These are phyloP conservation scores for Aspergillus fijiensis DNA, from an alignment of 2,329 filamentous ascomycete species.

Conservation along the genomic window DNA sequence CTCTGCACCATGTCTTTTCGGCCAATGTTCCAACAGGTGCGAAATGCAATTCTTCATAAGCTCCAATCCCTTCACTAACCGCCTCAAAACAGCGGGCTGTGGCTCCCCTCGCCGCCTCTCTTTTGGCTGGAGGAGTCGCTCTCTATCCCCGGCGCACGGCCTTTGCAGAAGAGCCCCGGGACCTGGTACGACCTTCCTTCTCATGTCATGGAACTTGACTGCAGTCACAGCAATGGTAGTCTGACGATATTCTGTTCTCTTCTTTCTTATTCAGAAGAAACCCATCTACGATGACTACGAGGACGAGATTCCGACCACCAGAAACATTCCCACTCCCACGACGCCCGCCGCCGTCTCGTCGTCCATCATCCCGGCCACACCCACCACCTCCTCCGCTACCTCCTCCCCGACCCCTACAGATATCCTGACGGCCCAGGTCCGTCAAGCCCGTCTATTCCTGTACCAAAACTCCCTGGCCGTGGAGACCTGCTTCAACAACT, in stretches of 20 bases:
- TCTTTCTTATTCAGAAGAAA: conserved; percentile 34
- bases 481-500: conserved; percentile 79
- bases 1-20: conserved; percentile 40
- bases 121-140: conserved; percentile 42
- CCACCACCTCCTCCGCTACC: conserved; percentile 30
- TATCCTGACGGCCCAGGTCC: conserved; percentile 79
- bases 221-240: background rate
- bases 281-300: conserved; percentile 46
- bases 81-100: conserved; percentile 35
- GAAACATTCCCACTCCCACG: conserved; percentile 23
- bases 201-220: no score
- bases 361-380: conserved; percentile 63
- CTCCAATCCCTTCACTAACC: conserved; percentile 28
- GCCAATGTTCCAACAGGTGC: conserved; percentile 44
- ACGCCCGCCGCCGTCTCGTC: conserved; percentile 46
- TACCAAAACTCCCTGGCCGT: conserved; percentile 71
- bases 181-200: conserved; percentile 29
- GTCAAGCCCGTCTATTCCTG: conserved; percentile 74
- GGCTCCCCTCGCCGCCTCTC: conserved; percentile 41
- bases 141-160: conserved; percentile 43
- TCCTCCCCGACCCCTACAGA: conserved; percentile 76
- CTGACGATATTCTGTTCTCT: background rate
- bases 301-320: conserved; percentile 30
- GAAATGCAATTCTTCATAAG: conserved; percentile 2
- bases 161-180: conserved; percentile 44